phyloP scores from a whole-genome alignment of 148 eudicot species.

The Nyssa sinensis region DNA sequence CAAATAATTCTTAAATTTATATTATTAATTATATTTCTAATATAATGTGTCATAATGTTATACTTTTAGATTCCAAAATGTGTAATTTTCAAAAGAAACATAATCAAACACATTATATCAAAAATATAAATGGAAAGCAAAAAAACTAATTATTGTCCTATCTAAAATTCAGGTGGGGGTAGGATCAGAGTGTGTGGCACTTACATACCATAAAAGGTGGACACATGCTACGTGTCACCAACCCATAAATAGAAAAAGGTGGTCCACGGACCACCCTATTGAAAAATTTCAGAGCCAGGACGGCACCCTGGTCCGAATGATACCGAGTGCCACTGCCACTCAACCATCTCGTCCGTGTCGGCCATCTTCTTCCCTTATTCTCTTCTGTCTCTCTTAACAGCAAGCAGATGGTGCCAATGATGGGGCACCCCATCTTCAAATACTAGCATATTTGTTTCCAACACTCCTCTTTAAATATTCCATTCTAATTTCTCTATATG shows the following conservation, averaged over 20 bases:
- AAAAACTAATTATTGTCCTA: too few relatives aligned
- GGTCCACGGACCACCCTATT: conserved; percentile 5
- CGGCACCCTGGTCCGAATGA: conserved; percentile 9
- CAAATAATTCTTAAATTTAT: too few relatives aligned
- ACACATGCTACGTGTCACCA: not conserved
- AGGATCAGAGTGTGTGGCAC: not conserved
- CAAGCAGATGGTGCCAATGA: not conserved
- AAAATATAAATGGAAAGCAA: too few relatives aligned
- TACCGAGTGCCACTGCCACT: conserved; percentile 12
- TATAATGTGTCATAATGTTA: too few relatives aligned
- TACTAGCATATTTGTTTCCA: too few relatives aligned
- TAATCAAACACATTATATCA: too few relatives aligned
- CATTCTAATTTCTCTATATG: too few relatives aligned
- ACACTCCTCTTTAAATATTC: too few relatives aligned
- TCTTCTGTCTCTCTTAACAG: not conserved
- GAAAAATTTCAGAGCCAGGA: not conserved
- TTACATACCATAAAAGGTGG: not conserved
- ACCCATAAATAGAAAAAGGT: not conserved
- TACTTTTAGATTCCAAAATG: too few relatives aligned
- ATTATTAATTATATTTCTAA: too few relatives aligned
- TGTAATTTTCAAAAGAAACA: too few relatives aligned
- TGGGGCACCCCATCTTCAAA: not conserved
- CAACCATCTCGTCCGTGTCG: conserved; percentile 8
- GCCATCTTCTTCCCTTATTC: not conserved
- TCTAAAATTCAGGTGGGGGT: not conserved